Evolutionary conservation across 2,329 filamentous ascomycete genomes (phyloP).

Genomic region (Hypoxylon sp.): DNA sequence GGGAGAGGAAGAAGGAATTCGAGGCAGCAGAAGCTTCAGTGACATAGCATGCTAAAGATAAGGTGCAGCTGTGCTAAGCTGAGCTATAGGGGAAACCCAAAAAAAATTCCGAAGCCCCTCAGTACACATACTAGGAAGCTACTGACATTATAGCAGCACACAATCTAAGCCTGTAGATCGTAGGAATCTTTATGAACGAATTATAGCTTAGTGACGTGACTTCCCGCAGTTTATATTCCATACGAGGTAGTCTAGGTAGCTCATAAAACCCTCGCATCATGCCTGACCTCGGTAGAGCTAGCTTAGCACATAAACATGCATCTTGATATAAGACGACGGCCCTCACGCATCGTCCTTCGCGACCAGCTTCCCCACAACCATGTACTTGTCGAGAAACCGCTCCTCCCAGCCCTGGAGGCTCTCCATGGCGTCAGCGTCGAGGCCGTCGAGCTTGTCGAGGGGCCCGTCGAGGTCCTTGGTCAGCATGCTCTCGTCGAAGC

Average conservation of each 20-base stretch:
- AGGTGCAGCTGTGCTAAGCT: too few relatives aligned
- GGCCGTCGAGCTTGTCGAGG: slow-evolving; percentile 76
- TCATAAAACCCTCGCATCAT: too few relatives aligned
- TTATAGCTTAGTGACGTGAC: neutral
- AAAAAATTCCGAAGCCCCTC: too few relatives aligned
- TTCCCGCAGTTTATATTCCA: neutral
- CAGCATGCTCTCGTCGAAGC: slow-evolving; percentile 94
- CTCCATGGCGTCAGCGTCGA: slow-evolving; percentile 80
- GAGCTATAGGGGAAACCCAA: too few relatives aligned
- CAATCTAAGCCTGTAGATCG: neutral
- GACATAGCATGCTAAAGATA: too few relatives aligned
- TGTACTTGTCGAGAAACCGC: slow-evolving; percentile 90
- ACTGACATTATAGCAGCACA: neutral
- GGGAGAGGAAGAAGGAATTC: neutral
- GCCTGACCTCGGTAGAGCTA: too few relatives aligned
- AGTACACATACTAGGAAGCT: too few relatives aligned
- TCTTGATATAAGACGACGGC: too few relatives aligned
- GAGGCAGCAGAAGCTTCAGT: too few relatives aligned
- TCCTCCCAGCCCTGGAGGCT: slow-evolving; percentile 92
- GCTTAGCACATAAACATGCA: too few relatives aligned
- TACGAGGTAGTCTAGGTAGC: neutral
- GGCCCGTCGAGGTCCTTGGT: slow-evolving; percentile 88
- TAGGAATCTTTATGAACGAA: too few relatives aligned
- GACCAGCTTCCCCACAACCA: slow-evolving; percentile 90
- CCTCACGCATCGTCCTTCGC: slow-evolving; percentile 46